Evolutionary conservation across 1,284 basidiomycete genomes (phyloP), one percentile per base, ranked within the genome.

Genomic region (Moniliella sp.): DNA sequence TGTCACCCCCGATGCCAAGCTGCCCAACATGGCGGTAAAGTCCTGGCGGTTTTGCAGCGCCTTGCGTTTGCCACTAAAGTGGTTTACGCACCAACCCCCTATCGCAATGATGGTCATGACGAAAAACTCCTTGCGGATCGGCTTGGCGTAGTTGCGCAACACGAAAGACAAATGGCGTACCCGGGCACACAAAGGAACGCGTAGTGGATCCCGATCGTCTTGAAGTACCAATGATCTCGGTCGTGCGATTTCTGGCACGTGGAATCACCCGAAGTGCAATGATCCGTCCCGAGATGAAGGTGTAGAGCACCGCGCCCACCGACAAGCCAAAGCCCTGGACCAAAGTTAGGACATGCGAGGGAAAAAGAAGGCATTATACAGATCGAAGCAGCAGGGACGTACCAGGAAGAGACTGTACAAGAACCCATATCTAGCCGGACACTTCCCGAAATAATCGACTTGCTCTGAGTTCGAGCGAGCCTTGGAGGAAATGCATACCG

Each of bases 1-100:
- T 26, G 82, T 64, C 32, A 83, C 64, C 5, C 82, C 81, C 25
- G 86, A 80, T 1, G 73, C 72, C 45, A 88, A 78, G 0, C 78
- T 65, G 7, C 64, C 77, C 18, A 75, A 70, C 32, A 43, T 57
- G 1, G 61, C 57, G 2, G 52, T 56, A 14, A 64, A 54, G 27
- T 51, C 43, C 25, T 47, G 43, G 8, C 46, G 36, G 4, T 34
- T 23, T 7, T 30, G 18, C 5, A 48, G 40, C n/a, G 43, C 38
- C 14, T 23, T 33, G 36, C 1, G 40, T 37, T 9, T 37, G 44
- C 12, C 37, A 3, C 33, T 15, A 35, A 48, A 45, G 32, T 47
- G 43, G 16, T 40, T 47, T 32, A 40, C 33, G 11, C 45, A 68
- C 77, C 76, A 82, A 7, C 81, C 82, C 9, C 73, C 67, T 38